Evolutionary conservation across 176 grass and related monocot genomes (phyloP).

Genomic region (Juncus effusus): DNA sequence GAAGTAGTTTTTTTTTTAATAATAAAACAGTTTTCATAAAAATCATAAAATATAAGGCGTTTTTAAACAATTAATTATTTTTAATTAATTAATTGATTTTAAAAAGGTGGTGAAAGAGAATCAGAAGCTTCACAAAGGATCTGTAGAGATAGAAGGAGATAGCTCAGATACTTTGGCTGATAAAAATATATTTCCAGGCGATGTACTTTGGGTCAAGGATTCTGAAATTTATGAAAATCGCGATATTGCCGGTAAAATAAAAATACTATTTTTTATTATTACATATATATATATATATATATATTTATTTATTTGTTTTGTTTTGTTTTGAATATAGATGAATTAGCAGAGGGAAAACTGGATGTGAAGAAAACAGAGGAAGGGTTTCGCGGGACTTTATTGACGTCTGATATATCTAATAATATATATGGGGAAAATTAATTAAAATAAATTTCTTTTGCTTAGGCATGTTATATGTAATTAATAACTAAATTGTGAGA

Average conservation of each 20-base stretch:
- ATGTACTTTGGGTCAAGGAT: constrained; percentile 88
- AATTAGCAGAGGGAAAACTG: constrained; percentile 61
- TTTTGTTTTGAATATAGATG: constrained; percentile 60
- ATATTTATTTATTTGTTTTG: constrained; percentile 27
- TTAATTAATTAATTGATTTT: constrained; percentile 8
- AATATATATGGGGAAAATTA: constrained; percentile 4
- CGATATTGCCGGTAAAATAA: constrained; percentile 83
- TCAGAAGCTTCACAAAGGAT: constrained; percentile 93
- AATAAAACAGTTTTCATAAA: background rate
- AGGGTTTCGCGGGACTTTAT: constrained; percentile 92
- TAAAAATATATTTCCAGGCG: constrained; percentile 87
- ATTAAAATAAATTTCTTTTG: constrained; percentile 1
- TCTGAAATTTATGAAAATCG: constrained; percentile 87
- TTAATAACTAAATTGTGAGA: too few species aligned
- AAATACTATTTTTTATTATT: background rate
- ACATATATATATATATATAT: background rate
- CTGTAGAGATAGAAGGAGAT: constrained; percentile 80
- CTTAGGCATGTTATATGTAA: too few species aligned
- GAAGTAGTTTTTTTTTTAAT: background rate
- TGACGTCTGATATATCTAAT: constrained; percentile 54
- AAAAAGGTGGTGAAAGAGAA: constrained; percentile 97
- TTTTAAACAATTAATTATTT: constrained; percentile 15
- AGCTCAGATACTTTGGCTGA: constrained; percentile 70
- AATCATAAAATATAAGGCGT: constrained; percentile 2
- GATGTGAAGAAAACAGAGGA: constrained; percentile 52